These are phyloP conservation scores for Globisporangium rhizosaccharum DNA, from an alignment of 352 stramenopile genomes.

Conservation along the genomic window DNA sequence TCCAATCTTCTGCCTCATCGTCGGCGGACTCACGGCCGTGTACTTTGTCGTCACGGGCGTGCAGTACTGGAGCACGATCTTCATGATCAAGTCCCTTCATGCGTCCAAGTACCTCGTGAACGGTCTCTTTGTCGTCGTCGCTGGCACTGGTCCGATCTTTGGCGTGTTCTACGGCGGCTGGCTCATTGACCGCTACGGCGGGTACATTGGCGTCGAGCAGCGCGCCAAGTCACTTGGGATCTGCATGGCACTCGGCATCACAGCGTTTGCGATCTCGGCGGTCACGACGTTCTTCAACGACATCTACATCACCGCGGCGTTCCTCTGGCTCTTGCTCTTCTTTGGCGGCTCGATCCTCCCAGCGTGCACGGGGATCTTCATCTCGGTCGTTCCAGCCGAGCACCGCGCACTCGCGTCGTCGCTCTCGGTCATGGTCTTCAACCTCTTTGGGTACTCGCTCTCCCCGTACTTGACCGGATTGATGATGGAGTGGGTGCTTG, in stretches of 20 bases:
- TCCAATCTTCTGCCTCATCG: slow-evolving; percentile 73
- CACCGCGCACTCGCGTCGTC: slow-evolving; percentile 73
- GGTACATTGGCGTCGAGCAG: slow-evolving; percentile 75
- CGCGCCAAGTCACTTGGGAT: slow-evolving; percentile 68
- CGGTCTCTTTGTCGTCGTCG: slow-evolving; percentile 73
- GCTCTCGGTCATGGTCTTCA: slow-evolving; percentile 82
- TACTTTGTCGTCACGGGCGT: slow-evolving; percentile 86
- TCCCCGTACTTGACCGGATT: slow-evolving; percentile 72
- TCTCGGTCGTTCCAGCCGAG: slow-evolving; percentile 70
- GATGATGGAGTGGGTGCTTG: slow-evolving; percentile 79
- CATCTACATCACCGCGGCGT: slow-evolving; percentile 65
- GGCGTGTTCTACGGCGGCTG: slow-evolving; percentile 80
- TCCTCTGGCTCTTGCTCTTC: slow-evolving; percentile 79
- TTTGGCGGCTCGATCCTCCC: slow-evolving; percentile 78
- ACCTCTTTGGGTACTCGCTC: slow-evolving; percentile 74
- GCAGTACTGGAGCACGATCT: slow-evolving; percentile 87
- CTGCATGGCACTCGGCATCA: slow-evolving; percentile 71
- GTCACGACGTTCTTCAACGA: slow-evolving; percentile 77
- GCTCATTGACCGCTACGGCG: slow-evolving; percentile 70
- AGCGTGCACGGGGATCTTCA: slow-evolving; percentile 82
- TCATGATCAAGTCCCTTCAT: slow-evolving; percentile 84
- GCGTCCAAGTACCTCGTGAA: slow-evolving; percentile 82
- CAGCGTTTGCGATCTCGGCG: slow-evolving; percentile 54
- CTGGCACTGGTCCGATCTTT: slow-evolving; percentile 71
- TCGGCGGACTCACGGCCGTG: slow-evolving; percentile 69